Base-by-base conservation (phyloP, 345 rosid genomes). In the Camelina sativa region DNA sequence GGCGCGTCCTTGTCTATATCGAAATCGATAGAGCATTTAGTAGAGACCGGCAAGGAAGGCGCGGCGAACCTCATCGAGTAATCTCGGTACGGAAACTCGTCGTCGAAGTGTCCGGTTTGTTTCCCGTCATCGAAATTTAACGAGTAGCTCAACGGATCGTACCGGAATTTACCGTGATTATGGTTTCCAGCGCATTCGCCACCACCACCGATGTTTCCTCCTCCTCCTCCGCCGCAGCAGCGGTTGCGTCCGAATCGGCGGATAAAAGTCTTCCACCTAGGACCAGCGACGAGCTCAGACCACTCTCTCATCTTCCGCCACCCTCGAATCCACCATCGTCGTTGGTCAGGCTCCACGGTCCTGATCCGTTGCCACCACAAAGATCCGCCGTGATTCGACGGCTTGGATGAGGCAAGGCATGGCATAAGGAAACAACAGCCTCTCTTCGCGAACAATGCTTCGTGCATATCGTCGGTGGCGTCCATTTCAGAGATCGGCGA, bases 101-200 rank as follows among this genome's bases (percentile, higher is more conserved):
- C 80, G 25, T 80, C 85, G 48, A 67, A 77, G 12, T 72, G 51
- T 34, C 66, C 76, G 50, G 72, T 70, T 32, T 56, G 74, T 28
- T 62, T 62, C 0, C 97, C 91, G 7, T 91, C 94, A 56, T 91
- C 98, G 77, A 93, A 93, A 63, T 93, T 91, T 67, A 89, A 64
- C 0, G 96, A 76, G 68, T 93, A 91, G 67, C 98, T 93, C 83
- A 79, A 34, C 1, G 88, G 87, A 79, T 91, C 94, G 75, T 93
- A 91, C 35, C 82, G 83, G 84, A 82, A 91, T 59, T 81, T 82
- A 38, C 77, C 78, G 0, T 76, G 82, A 25, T 67, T 79, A 2
- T 43, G 30, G n/a, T 41, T 4, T 6, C 50, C 34, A 6, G 71
- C 67, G 28, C 77, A 59, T 0, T 5, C 4, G 0, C 30, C 4